Base-by-base conservation (phyloP, 2,329 filamentous ascomycete genomes). In the Pseudonectria foliicola region DNA sequence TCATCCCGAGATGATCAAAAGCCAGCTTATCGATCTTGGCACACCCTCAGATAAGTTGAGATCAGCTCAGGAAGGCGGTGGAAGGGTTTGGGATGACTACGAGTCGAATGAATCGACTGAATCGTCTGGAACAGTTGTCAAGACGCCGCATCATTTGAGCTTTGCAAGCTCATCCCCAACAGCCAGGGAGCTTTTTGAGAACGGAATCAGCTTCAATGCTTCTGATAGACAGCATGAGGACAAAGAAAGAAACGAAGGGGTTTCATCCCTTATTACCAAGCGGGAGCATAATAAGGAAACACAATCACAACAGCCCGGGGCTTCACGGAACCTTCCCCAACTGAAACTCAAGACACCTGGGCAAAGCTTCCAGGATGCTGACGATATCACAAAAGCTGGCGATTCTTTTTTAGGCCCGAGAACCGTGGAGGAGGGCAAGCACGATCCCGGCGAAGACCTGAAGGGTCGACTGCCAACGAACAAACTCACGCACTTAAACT, bases 91-190 rank as follows among this genome's bases (percentile, higher is more conserved):
- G 14, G 30, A 25, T 13, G 28, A 30, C 25, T 10, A 25, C 13
- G 8, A 29, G 10, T 31, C 36, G 10, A 30, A 40, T 4, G 31
- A 37, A 13, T 38, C 31, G 3, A 46, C 49, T 2, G 41, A 46
- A 16, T 67, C 66, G 6, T 53, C 56, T 8, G 51, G 52, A 10
- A 70, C 67, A 1, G 50, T 68, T 10, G 47, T 69, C 10, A 57
- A 54, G 28, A 63, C 57, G 4, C 53, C 57, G 10, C 47, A 50
- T 24, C 42, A 48, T 25, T 50, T 41, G 14, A 54, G 50, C 27
- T 33, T 49, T 25, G 44, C 40, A n/a, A 32, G 47, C 10, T 14
- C 42, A 8, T 45, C 56, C 12, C 40, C 49, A 10, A 38, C 49
- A 24, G 51, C 52, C 3, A 40, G 52, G 44, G 57, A 60, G 34